phyloP scores from a whole-genome alignment of 176 grass and related monocot genomes.

The Oryza rufipogon region DNA sequence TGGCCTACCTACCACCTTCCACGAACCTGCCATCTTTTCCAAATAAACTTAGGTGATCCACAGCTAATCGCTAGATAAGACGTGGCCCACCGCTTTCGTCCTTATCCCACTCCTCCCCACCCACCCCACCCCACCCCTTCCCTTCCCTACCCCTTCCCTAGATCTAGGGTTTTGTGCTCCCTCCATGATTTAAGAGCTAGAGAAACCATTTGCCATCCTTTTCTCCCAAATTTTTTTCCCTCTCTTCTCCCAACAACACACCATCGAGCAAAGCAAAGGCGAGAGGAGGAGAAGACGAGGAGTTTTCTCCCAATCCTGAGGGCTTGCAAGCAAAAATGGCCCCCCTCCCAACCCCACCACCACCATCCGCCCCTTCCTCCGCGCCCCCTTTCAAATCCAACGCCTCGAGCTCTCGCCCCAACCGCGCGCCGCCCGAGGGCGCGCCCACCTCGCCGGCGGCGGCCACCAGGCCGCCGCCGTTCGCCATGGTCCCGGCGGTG shows the following conservation, averaged over 20 bases:
- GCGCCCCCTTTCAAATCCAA: slow-evolving; percentile 38
- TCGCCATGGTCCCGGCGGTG: background rate
- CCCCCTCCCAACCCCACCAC: slow-evolving; percentile 28
- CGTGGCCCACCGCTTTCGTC: background rate
- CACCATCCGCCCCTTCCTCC: slow-evolving; percentile 27
- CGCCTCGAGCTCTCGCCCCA: background rate
- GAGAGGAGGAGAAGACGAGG: background rate
- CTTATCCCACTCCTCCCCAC: background rate
- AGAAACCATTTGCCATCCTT: background rate
- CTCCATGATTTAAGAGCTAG: background rate
- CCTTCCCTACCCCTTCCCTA: background rate
- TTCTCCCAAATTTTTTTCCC: background rate
- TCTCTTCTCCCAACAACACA: background rate
- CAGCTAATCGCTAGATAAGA: rapidly evolving
- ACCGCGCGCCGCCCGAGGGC: background rate
- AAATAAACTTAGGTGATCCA: background rate
- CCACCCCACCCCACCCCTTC: too few relatives aligned
- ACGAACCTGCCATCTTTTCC: rapidly evolving
- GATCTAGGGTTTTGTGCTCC: slow-evolving; percentile 21
- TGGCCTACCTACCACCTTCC: background rate
- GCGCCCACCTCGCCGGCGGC: background rate
- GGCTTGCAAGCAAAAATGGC: slow-evolving; percentile 43
- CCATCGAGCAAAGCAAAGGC: background rate
- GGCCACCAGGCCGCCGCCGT: background rate
- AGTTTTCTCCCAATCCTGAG: slow-evolving; percentile 37